Evolutionary conservation across 345 rosid species (phyloP), one percentile per base, ranked within the genome.

Genomic region (Brassica carinata): DNA sequence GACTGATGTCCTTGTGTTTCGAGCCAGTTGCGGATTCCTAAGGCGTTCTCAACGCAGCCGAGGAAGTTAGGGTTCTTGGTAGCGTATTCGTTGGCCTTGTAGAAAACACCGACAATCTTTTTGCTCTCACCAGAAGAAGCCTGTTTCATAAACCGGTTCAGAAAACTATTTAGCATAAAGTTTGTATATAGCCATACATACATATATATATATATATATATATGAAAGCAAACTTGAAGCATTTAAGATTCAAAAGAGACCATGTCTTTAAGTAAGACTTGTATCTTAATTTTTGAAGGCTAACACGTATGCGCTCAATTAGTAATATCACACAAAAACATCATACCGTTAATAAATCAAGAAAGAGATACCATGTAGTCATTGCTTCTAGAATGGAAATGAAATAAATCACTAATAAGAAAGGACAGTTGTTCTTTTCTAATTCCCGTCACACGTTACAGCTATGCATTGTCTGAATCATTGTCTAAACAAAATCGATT

Each of bases 101-200:
- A 95, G 85, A 95, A 95, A 65, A 95, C 99, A 2, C 99, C 99
- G 51, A 92, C 98, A 53, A 95, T 92, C 88, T 95, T 95, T 79
- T 91, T 91, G 87, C 90, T 88, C 10, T 81, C 84, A 62, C 87
- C 94, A 5, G 93, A 67, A 76, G 96, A 86, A 73, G 93, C 90
- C 97, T 91, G 87, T 76, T 34, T 64, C 82, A 72, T 36, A 57
- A 80, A 13, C 64, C 38, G 69, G 40, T 30, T 71, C 53, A 64
- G 10, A 4, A 75, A 61, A 43, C 48, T 43, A 43, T 48, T 4
- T 14, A 48, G 1, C 55, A 48, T 48, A 48, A 48, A 48, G 17
- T 48, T 14, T 48, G 2, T 48, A 48, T 13, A 48, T 48, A 48
- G 15, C 17, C 26, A 4, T 13, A 55, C 14, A 59, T 51, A 48